These are phyloP conservation scores for Pseudogymnoascus sp. DNA, from an alignment of 2,329 filamentous ascomycete species.

Conservation along the genomic window DNA sequence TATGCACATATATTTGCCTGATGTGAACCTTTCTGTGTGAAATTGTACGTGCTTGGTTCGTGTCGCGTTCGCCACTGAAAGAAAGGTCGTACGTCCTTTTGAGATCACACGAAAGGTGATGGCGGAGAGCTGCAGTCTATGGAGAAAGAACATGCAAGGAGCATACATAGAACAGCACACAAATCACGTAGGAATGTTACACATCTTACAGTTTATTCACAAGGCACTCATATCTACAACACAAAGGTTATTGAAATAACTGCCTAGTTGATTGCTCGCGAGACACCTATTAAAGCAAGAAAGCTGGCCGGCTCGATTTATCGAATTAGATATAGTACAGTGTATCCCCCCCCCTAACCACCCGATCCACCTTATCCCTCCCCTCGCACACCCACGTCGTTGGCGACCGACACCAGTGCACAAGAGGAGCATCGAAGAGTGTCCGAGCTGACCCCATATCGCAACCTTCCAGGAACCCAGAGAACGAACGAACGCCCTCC, in stretches of 20 bases:
- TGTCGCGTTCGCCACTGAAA: not conserved
- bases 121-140: not conserved
- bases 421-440: not conserved
- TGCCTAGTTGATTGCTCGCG: conserved; percentile 7
- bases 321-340: conserved; percentile 29
- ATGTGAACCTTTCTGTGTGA: not conserved
- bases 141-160: not conserved
- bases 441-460: conserved; percentile 13
- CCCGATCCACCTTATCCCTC: conserved; percentile 11
- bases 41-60: not conserved
- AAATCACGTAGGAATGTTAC: not conserved
- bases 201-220: conserved; percentile 2
- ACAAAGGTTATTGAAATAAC: conserved; percentile 1
- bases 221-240: not conserved
- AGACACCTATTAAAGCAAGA: conserved; percentile 10
- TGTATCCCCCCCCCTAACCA: conserved; percentile 16
- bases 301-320: conserved; percentile 26
- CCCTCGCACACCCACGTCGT: conserved; percentile 13
- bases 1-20: conserved; percentile 1
- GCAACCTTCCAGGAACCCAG: not conserved
- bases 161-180: not conserved
- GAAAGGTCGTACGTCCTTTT: not conserved
- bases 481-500: not conserved
- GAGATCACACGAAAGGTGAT: not conserved
- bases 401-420: conserved; percentile 18